Evolutionary conservation across 257 asterid species (phyloP).

Genomic region (Craterostigma plantagineum): DNA sequence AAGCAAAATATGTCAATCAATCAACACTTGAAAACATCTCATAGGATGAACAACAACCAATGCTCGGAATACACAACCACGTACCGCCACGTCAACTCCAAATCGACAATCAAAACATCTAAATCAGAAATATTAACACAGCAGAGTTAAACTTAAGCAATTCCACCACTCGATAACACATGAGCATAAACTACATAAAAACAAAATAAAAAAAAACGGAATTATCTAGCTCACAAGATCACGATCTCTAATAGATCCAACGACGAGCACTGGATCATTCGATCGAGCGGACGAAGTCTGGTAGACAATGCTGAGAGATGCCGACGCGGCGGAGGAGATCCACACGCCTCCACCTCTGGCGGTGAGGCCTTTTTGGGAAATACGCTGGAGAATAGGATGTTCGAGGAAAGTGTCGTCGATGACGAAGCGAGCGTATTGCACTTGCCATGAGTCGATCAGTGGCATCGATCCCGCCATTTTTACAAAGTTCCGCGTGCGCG

Average conservation of each 20-base stretch:
- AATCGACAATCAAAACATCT: no score
- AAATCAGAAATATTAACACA: no score
- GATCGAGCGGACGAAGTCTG: conserved; percentile 11
- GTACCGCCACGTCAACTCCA: no score
- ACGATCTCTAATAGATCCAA: conserved; percentile 18
- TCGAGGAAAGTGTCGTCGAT: conserved; percentile 16
- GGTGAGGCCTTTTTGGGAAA: conserved; percentile 7
- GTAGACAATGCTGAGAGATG: conserved; percentile 30
- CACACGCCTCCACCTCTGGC: conserved; percentile 26
- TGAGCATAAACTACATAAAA: neutral
- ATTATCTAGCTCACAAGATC: conserved; percentile 26
- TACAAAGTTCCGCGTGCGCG: no score
- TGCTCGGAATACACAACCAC: no score
- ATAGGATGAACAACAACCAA: no score
- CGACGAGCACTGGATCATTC: conserved; percentile 22
- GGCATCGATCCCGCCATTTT: conserved; percentile 1
- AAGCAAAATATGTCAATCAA: no score
- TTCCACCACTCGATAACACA: neutral
- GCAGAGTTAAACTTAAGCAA: no score
- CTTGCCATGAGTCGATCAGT: conserved; percentile 35
- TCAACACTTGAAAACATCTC: no score
- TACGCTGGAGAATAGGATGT: conserved; percentile 28
- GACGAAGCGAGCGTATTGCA: conserved; percentile 49
- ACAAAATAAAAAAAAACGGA: neutral
- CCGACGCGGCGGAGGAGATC: conserved; percentile 34